phyloP scores from a whole-genome alignment of 2,329 filamentous ascomycete species.

The Tolypocladium album region DNA sequence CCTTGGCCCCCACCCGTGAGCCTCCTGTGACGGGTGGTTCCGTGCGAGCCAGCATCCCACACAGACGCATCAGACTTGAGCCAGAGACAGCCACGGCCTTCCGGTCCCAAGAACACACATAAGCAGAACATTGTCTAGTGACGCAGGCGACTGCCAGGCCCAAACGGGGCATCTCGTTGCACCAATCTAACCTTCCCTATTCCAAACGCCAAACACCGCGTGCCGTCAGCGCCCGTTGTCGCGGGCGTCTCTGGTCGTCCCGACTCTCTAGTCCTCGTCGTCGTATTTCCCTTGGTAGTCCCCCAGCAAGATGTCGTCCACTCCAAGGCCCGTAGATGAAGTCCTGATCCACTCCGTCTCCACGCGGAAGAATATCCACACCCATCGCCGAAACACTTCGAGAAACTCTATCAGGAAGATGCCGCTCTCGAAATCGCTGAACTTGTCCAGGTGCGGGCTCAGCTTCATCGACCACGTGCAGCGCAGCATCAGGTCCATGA shows the following conservation, averaged over 20 bases:
- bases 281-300: conserved; percentile 56
- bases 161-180: neutral
- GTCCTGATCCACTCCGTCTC: conserved; percentile 83
- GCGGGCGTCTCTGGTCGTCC: neutral
- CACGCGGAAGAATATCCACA: conserved; percentile 94
- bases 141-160: neutral
- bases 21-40: neutral
- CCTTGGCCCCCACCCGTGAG: neutral
- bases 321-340: conserved; percentile 35
- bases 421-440: conserved; percentile 77
- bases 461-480: conserved; percentile 91
- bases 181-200: neutral
- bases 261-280: conserved; percentile 20
- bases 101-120: neutral
- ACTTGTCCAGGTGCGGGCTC: conserved; percentile 68
- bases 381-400: conserved; percentile 81
- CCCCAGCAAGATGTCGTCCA: conserved; percentile 65
- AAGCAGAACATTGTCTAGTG: neutral
- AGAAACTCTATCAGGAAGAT: conserved; percentile 81
- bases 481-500: conserved; percentile 67
- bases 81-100: neutral
- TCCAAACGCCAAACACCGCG: neutral
- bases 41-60: neutral
- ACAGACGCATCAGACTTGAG: neutral
- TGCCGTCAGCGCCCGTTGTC: neutral